Conservation (phyloP, 306 rosid species). For the Quercus cerris region DNA sequence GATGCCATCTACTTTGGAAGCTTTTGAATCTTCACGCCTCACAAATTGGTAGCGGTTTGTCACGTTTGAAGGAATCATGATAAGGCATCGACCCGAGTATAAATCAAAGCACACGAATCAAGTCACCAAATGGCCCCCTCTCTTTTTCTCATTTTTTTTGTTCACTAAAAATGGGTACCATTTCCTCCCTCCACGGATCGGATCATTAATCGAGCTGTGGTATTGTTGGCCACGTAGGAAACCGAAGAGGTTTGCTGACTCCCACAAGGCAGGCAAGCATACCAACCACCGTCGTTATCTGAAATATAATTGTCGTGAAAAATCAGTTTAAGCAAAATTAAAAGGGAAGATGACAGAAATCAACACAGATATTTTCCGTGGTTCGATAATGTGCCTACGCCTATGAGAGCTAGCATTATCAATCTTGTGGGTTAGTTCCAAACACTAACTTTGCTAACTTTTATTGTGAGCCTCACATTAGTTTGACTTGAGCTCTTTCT, state of each 20-base stretch:
- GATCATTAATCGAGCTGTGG: neutral
- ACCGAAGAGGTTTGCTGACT: neutral
- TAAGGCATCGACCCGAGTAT: neutral
- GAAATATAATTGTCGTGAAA: too few relatives aligned
- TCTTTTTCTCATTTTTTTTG: neutral
- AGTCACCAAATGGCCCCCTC: neutral
- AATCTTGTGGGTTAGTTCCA: too few relatives aligned
- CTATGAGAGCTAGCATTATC: too few relatives aligned
- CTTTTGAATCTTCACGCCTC: neutral
- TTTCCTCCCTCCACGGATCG: neutral
- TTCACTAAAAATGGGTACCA: neutral
- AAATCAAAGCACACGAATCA: too few relatives aligned
- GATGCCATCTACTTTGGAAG: neutral
- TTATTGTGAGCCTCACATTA: too few relatives aligned
- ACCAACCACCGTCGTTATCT: too few relatives aligned
- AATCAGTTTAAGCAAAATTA: too few relatives aligned
- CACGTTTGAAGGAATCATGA: neutral
- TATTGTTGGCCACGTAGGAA: neutral
- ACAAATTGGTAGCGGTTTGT: neutral
- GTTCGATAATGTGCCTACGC: too few relatives aligned
- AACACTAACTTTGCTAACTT: too few relatives aligned
- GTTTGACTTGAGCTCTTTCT: too few relatives aligned
- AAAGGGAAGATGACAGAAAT: too few relatives aligned
- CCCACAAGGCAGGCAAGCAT: neutral
- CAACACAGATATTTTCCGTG: too few relatives aligned